phyloP scores from a whole-genome alignment of 2,329 filamentous ascomycete species.

The Neoscytalidium dimidiatum region DNA sequence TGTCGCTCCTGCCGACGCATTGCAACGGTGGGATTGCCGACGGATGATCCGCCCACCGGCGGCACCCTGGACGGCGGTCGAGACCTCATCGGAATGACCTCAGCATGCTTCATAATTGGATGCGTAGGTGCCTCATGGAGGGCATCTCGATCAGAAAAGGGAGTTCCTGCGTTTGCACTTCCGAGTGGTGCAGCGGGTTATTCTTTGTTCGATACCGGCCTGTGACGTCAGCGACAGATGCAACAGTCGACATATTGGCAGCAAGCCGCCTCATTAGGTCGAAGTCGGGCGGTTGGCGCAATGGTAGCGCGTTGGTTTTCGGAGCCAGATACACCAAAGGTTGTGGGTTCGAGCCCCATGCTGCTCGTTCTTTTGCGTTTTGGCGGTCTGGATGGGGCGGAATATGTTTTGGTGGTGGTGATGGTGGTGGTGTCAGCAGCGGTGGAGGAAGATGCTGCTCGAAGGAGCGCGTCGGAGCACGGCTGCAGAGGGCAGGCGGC shows the following conservation, averaged over 20 bases:
- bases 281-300: constrained; percentile 25
- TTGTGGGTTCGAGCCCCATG: constrained; percentile 31
- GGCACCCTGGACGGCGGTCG: neutral
- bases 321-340: constrained; percentile 27
- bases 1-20: neutral
- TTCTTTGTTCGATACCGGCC: too few species aligned
- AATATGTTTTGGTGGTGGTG: constrained; percentile 1
- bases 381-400: neutral
- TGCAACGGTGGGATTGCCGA: constrained; percentile 15
- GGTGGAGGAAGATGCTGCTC: neutral
- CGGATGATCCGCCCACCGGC: neutral
- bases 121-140: too few species aligned
- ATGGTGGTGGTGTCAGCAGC: neutral
- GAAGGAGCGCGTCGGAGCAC: neutral
- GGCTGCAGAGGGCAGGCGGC: neutral
- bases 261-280: fast-evolving
- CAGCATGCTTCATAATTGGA: neutral
- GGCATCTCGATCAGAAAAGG: neutral
- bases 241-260: neutral
- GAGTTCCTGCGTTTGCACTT: neutral
- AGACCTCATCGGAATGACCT: neutral
- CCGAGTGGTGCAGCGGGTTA: neutral
- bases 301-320: constrained; percentile 32
- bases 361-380: constrained; percentile 18
- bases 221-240: neutral